Evolutionary conservation across 176 grass and related monocot species (phyloP).

Genomic region (Thalia dealbata): DNA sequence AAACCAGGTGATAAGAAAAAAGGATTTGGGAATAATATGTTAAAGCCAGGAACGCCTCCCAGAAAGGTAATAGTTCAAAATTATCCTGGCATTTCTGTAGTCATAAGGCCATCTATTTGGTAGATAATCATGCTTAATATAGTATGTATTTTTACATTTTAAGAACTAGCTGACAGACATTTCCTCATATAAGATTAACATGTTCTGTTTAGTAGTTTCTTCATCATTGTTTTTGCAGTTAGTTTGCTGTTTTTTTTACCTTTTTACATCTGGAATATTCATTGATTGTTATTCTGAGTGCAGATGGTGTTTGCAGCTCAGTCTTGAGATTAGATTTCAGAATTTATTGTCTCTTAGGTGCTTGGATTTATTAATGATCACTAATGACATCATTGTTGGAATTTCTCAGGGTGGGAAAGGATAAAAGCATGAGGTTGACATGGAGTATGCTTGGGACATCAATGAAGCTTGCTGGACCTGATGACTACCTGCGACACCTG

Average conservation of each 20-base stretch:
- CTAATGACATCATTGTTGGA: neutral
- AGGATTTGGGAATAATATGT: conserved; percentile 8
- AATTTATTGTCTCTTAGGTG: neutral
- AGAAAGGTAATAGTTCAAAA: neutral
- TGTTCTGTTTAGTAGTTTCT: too few species aligned
- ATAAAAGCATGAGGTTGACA: neutral
- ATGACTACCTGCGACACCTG: neutral
- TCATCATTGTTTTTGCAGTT: neutral
- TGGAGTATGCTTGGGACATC: neutral
- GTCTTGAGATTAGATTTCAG: neutral
- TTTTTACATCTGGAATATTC: neutral
- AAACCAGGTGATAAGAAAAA: conserved; percentile 14
- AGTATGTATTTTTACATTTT: neutral
- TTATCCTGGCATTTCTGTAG: neutral
- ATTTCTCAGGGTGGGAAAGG: neutral
- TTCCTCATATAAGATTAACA: too few species aligned
- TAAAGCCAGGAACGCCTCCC: conserved; percentile 8
- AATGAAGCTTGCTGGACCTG: conserved; percentile 1
- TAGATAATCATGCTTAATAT: neutral
- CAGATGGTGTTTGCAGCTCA: too few species aligned
- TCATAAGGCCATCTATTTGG: neutral
- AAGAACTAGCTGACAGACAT: neutral
- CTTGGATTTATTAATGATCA: neutral
- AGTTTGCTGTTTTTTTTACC: neutral
- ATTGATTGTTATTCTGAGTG: too few species aligned